Evolutionary conservation across 441 rosid species (phyloP).

Genomic region (Brassica hybrid): DNA sequence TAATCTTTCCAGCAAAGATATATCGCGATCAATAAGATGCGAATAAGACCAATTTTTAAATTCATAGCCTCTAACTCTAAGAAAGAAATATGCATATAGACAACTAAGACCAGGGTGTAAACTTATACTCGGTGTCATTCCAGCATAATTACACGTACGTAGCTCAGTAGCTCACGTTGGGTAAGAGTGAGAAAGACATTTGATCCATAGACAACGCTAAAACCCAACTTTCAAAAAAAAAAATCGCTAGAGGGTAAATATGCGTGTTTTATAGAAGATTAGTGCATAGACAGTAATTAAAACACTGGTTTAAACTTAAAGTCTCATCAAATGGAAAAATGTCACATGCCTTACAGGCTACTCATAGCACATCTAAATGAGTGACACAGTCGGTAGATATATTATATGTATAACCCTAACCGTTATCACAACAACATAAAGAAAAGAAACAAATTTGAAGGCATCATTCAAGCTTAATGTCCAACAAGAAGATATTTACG

Average conservation of each 20-base stretch:
- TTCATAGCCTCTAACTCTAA: background rate
- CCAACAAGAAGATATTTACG: background rate
- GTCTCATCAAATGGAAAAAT: no score
- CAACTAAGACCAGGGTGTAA: background rate
- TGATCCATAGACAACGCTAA: background rate
- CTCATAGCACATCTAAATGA: no score
- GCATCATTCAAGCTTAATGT: background rate
- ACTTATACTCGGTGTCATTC: background rate
- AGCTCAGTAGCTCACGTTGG: background rate
- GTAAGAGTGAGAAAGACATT: background rate
- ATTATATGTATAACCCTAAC: no score
- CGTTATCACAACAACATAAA: background rate
- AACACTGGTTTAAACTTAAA: background rate
- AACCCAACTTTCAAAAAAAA: background rate
- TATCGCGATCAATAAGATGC: background rate
- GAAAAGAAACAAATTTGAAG: background rate
- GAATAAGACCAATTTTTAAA: background rate
- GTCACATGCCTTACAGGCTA: no score
- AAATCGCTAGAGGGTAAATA: background rate
- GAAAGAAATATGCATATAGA: background rate
- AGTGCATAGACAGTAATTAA: background rate
- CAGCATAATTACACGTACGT: background rate
- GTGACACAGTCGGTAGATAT: no score
- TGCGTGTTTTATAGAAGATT: background rate
- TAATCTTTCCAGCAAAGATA: background rate